Percentiles rank a stretch among this genome's conserved stretches.
Evolutionary conservation across 805 yeast species (phyloP).

Genomic region (Cyberlindnera nakhonratchasimensis): DNA sequence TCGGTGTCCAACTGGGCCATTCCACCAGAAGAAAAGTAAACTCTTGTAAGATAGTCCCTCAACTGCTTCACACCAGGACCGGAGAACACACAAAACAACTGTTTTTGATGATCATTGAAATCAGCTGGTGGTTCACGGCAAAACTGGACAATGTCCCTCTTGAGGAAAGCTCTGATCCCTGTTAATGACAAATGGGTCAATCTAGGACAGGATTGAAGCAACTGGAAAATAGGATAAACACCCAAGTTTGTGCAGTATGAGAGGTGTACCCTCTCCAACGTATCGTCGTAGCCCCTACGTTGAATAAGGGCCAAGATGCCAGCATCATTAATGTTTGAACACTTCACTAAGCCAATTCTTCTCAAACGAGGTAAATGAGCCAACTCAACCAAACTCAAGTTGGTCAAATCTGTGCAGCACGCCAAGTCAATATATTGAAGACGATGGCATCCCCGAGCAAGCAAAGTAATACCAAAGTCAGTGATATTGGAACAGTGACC

Average conservation of each 20-base stretch:
- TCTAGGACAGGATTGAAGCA: conserved; percentile 77
- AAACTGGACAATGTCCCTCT: conserved; percentile 78
- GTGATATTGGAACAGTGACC: conserved; percentile 93
- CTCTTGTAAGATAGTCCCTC: conserved; percentile 59
- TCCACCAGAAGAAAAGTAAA: conserved; percentile 13
- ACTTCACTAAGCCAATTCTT: conserved; percentile 91
- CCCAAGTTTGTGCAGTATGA: conserved; percentile 85
- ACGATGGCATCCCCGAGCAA: conserved; percentile 76
- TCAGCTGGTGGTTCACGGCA: conserved; percentile 93
- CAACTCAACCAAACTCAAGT: conserved; percentile 72
- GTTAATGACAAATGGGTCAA: conserved; percentile 89
- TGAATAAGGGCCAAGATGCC: conserved; percentile 70
- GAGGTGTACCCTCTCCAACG: conserved; percentile 88
- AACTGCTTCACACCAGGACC: conserved; percentile 83
- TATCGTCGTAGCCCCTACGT: conserved; percentile 68
- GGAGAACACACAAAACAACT: conserved; percentile 87
- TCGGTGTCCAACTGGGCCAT: not conserved
- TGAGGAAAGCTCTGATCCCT: conserved; percentile 85
- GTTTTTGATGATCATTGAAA: conserved; percentile 80
- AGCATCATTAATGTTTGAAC: conserved; percentile 80
- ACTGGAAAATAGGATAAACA: conserved; percentile 68
- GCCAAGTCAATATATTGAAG: conserved; percentile 93
- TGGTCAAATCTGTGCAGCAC: conserved; percentile 86
- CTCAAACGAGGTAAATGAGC: conserved; percentile 75
- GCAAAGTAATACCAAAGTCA: conserved; percentile 75